A percentile compares a stretch with the other conserved stretches of the same genome.
These are phyloP conservation scores for Bipolaris cookei DNA, from an alignment of 2,329 filamentous ascomycete species.

Conservation along the genomic window DNA sequence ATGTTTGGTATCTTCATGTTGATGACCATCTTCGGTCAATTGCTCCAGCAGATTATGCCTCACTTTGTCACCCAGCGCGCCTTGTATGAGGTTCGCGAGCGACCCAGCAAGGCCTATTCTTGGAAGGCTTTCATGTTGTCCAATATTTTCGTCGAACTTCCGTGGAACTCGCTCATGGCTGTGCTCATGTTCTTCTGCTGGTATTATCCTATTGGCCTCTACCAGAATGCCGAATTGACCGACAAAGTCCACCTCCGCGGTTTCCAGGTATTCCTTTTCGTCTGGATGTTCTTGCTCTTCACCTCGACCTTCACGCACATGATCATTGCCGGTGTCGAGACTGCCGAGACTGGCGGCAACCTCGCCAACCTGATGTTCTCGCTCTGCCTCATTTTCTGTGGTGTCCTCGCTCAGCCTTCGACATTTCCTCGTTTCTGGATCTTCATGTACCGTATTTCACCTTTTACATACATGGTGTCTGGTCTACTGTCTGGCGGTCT, in stretches of 20 bases:
- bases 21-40: conserved; percentile 77
- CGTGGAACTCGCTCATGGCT: conserved; percentile 80
- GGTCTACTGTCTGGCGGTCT: conserved; percentile 74
- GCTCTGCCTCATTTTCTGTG: conserved; percentile 74
- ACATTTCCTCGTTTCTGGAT: conserved; percentile 77
- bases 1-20: conserved; percentile 88
- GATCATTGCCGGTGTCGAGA: conserved; percentile 76
- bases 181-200: conserved; percentile 79
- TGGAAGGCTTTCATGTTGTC: conserved; percentile 87
- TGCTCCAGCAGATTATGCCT: conserved; percentile 83
- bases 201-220: conserved; percentile 85
- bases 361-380: conserved; percentile 77
- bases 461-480: conserved; percentile 80
- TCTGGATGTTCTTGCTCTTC: conserved; percentile 78
- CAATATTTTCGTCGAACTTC: conserved; percentile 83
- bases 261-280: conserved; percentile 77
- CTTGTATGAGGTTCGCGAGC: conserved; percentile 83
- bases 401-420: conserved; percentile 70
- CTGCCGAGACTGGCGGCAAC: conserved; percentile 76
- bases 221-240: conserved; percentile 69
- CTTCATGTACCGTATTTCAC: conserved; percentile 82
- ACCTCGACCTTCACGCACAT: conserved; percentile 81
- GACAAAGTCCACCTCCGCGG: conserved; percentile 71
- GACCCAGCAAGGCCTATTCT: conserved; percentile 81
- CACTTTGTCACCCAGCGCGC: conserved; percentile 83